Base-by-base conservation (phyloP, 1,284 basidiomycete species). In the Marasmius sp. region DNA sequence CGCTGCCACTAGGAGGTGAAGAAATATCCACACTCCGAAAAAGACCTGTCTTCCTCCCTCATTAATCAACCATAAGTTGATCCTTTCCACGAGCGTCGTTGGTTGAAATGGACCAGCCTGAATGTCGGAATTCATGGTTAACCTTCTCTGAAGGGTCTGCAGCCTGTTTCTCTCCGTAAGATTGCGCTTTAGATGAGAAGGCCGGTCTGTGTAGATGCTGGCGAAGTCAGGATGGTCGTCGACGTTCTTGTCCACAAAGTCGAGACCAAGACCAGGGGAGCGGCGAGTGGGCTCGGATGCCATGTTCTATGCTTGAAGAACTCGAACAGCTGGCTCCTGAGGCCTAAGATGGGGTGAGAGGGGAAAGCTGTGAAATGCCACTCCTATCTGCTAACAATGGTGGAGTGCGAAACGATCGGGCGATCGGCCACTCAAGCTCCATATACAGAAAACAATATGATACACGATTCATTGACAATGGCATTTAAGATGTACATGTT, bases 31-130 rank as follows among this genome's bases (percentile, higher is more conserved):
- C 65, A 85, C 74, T 60, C 78, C 83, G 75, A 95, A 92, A 79
- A 94, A 92, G 37, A 95, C 64, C 59, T 85, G 81, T 56, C 85
- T 82, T 16, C 88, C 86, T 51, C 93, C 94, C 71, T 95, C 93
- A 72, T 95, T 95, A 72, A 95, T 92, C 90, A 94, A 91, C 94
- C 94, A 96, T 36, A 87, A 69, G 66, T 84, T 80, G 70, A 86
- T 82, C 66, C 74, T 83, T 65, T 86, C 18, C 79, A 49, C 70
- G 69, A 60, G 76, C 70, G 36, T 79, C 74, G 49, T 69, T 73
- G 54, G 78, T 73, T 67, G 75, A 70, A 54, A 69, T 70, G 3
- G 78, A 76, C 10, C 27, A 3, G 68, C 68, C n/a, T 70, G 69
- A n/a, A 67, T 68, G 0, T 65, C 64, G 4, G 78, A 75, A 11